These are phyloP conservation scores for Penicillium paradoxum DNA, from an alignment of 495 filamentous ascomycete species.

Conservation along the genomic window DNA sequence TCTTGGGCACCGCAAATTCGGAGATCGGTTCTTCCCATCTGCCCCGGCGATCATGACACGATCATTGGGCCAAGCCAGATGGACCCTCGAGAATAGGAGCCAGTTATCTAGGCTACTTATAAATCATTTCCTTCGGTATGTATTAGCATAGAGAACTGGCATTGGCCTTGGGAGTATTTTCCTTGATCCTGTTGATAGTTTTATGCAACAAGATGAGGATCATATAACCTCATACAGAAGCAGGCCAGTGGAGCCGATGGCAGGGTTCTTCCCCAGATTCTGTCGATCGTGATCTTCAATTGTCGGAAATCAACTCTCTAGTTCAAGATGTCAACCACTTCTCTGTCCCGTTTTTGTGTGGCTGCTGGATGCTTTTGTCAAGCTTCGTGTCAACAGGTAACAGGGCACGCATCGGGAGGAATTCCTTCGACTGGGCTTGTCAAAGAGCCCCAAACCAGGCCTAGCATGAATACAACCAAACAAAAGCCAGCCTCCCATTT, in stretches of 20 bases:
- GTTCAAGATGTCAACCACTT: background rate
- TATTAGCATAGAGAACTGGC: no score
- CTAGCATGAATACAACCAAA: no score
- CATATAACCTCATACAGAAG: background rate
- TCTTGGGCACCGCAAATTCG: no score
- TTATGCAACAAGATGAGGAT: background rate
- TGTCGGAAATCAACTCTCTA: background rate
- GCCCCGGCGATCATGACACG: no score
- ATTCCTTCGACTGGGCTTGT: background rate
- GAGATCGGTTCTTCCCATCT: no score
- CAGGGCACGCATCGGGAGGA: no score
- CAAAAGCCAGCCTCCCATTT: no score
- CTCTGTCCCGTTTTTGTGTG: background rate
- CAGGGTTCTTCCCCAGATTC: background rate
- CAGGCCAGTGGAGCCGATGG: background rate
- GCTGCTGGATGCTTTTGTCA: background rate
- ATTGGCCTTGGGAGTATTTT: background rate
- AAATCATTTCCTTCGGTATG: no score
- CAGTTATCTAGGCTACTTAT: no score
- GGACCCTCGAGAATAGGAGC: no score
- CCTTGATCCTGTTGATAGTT: background rate
- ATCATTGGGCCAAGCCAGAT: no score
- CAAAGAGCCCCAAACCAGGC: no score
- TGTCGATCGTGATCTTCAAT: constrained; percentile 4
- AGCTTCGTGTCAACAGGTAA: background rate